These are phyloP conservation scores for Toxoplasma gondii DNA, from an alignment of 169 alveolate species.

Conservation along the genomic window DNA sequence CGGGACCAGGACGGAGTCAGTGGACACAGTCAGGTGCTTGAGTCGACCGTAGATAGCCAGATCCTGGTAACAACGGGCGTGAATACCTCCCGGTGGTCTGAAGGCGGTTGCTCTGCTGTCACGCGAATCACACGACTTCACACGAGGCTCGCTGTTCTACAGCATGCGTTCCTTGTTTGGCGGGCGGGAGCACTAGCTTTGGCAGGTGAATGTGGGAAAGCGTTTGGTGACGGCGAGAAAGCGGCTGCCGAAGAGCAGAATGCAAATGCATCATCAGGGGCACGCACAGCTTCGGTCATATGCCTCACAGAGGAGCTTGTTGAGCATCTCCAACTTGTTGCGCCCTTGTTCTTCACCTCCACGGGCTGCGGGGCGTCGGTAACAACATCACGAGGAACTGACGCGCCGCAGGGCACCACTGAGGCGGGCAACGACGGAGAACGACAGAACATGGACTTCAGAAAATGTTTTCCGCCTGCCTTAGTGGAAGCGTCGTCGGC, in stretches of 20 bases:
- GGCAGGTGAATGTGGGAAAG: no score
- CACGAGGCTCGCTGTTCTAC: not conserved
- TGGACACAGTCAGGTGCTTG: not conserved
- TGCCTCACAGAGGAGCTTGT: not conserved
- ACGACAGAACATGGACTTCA: not conserved
- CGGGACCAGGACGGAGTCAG: not conserved
- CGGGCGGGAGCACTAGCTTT: not conserved
- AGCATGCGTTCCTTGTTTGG: slow-evolving; percentile 3
- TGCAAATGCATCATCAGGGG: not conserved
- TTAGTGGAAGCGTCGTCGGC: not conserved
- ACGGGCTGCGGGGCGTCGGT: not conserved
- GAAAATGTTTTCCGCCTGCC: not conserved
- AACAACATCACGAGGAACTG: not conserved
- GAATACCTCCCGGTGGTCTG: not conserved
- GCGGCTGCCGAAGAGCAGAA: no score
- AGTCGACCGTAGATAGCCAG: not conserved
- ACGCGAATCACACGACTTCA: not conserved
- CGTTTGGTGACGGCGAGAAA: no score
- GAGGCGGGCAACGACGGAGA: not conserved
- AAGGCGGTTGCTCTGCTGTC: not conserved
- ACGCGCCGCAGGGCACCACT: not conserved
- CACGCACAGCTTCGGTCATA: not conserved
- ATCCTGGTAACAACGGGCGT: not conserved
- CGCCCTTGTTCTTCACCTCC: not conserved
- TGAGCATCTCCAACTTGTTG: not conserved